These are phyloP conservation scores for Galeopsis tetrahit DNA, from an alignment of 257 asterid genomes.

Conservation along the genomic window DNA sequence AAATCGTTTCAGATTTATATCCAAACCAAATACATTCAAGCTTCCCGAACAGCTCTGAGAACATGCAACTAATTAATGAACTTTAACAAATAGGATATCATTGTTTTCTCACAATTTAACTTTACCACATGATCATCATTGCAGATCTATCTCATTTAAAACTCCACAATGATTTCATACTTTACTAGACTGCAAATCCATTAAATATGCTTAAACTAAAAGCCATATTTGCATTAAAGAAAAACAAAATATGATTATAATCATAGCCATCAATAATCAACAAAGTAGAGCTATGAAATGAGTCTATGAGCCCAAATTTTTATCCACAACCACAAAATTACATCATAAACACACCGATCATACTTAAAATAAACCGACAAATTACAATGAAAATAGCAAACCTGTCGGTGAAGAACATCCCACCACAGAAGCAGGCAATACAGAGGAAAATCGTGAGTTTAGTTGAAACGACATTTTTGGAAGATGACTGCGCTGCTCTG, in stretches of 20 bases:
- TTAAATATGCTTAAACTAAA: neutral
- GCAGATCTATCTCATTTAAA: constrained; percentile 23
- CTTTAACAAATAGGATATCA: constrained; percentile 7
- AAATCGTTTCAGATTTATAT: neutral
- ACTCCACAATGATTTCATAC: constrained; percentile 19
- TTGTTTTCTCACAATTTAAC: constrained; percentile 22
- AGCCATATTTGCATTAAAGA: neutral
- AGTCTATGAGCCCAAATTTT: constrained; percentile 18
- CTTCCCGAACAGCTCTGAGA: constrained; percentile 26
- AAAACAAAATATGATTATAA: constrained; percentile 5
- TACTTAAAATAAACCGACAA: neutral
- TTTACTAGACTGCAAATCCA: constrained; percentile 8
- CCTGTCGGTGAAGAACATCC: constrained; percentile 96
- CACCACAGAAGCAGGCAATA: constrained; percentile 76
- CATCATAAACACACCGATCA: neutral
- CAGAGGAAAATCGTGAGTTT: constrained; percentile 67
- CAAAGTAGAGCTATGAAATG: neutral
- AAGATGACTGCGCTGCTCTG: constrained; percentile 60
- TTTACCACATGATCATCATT: constrained; percentile 20
- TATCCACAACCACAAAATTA: constrained; percentile 13
- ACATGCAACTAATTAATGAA: constrained; percentile 4
- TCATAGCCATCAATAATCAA: constrained; percentile 34
- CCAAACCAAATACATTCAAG: constrained; percentile 4
- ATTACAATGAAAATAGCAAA: constrained; percentile 28
- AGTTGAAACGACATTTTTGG: constrained; percentile 48